These are phyloP conservation scores for Apophysomyces variabilis DNA, from an alignment of 371 early-diverging fungal species.

Conservation along the genomic window DNA sequence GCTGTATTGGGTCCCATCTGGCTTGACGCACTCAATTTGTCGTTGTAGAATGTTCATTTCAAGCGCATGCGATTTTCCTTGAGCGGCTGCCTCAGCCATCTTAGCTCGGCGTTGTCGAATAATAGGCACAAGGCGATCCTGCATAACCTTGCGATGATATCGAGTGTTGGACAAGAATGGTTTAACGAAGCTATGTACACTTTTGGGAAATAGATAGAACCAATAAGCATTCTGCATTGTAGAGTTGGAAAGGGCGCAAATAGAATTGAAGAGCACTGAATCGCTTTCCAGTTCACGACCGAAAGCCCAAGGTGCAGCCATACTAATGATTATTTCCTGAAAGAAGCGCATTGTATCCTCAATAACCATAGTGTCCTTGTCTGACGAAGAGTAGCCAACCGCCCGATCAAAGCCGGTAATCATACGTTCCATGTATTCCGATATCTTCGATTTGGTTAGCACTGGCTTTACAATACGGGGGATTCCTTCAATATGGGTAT, in stretches of 20 bases:
- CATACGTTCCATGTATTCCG: no score
- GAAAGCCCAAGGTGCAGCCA: constrained; percentile 36
- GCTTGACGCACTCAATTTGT: constrained; percentile 24
- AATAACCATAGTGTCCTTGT: constrained; percentile 12
- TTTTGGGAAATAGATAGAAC: constrained; percentile 24
- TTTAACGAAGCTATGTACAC: constrained; percentile 25
- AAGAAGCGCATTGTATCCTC: constrained; percentile 23
- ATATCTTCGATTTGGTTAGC: constrained; percentile 17
- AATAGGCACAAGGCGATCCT: constrained; percentile 24
- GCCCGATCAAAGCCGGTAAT: constrained; percentile 18
- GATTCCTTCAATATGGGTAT: constrained; percentile 11
- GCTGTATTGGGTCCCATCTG: constrained; percentile 23
- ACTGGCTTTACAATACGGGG: constrained; percentile 26
- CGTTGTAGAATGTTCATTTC: constrained; percentile 31
- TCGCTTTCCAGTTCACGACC: constrained; percentile 34
- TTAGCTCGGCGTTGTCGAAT: constrained; percentile 21
- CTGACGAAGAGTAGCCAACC: constrained; percentile 12
- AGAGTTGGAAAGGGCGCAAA: constrained; percentile 39
- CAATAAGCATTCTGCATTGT: constrained; percentile 27
- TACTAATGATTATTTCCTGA: constrained; percentile 39
- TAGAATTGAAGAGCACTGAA: constrained; percentile 29
- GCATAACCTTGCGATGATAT: constrained; percentile 35
- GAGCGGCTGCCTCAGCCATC: constrained; percentile 1
- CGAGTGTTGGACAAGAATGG: constrained; percentile 27
- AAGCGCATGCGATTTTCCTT: constrained; percentile 9